Base-by-base conservation (phyloP, 768 basidiomycete species). In the Mycena rebaudengoi region DNA sequence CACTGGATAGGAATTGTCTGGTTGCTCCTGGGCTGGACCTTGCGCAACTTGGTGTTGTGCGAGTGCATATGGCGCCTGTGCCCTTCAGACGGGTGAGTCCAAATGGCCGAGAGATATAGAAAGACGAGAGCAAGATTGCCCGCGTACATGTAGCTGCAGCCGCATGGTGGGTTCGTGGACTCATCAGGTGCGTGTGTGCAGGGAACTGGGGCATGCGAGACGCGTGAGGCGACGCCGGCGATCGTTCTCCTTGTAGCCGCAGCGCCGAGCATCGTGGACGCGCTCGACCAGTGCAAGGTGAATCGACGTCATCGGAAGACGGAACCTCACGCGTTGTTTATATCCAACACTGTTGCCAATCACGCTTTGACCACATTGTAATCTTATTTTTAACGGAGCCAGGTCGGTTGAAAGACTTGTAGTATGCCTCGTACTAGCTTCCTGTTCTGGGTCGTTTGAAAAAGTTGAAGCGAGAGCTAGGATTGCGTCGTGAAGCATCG, bases 1-100 rank as follows among this genome's bases (percentile, higher is more conserved):
- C 91, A 92, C 64, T 91, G 90, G 50, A 91, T 25, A 75, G 60
- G 88, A 82, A 60, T 72, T 72, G 73, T 72, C 21, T 72, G 51
- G 71, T 35, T 71, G 65, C 55, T 64, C 66, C 55, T 68, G 67
- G 46, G 70, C 55, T 61, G 71, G 59, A 32, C 23, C 65, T 70
- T 75, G 67, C 76, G 74, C 59, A 76, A 65, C 45, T 70, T 74
- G 30, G 74, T 62, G 43, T 60, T 67, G 46, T 58, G 45, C n/a
- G 66, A 64, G 41, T 50, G 46, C 69, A 70, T 70, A 43, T 32
- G 43, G 28, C 37, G 26, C 45, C 30, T n/a, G 58, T 23, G 51
- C 26, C 10, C 33, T 62, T 14, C 52, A 43, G 21, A 4, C 18
- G n/a, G 35, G 20, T 16, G 37, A 25, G 51, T 29, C 43, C 57